Evolutionary conservation across 2,329 filamentous ascomycete genomes (phyloP).

Genomic region (Malbranchea zuffiana): DNA sequence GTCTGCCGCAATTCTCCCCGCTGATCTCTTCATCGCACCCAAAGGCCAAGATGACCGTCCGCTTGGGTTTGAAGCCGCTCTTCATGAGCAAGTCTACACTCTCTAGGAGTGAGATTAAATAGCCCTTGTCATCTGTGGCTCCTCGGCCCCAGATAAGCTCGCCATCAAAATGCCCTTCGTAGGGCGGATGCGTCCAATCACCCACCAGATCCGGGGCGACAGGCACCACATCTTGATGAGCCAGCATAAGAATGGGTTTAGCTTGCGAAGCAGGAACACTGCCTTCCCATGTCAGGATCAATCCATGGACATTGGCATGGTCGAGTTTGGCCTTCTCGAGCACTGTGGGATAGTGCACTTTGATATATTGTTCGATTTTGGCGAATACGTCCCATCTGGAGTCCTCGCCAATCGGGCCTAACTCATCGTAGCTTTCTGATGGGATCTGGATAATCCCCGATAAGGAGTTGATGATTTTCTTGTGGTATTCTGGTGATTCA

Average conservation of each 20-base stretch:
- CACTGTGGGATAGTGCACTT: conserved; percentile 40
- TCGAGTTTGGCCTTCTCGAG: conserved; percentile 40
- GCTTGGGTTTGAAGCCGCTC: conserved; percentile 42
- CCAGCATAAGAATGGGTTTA: conserved; percentile 50
- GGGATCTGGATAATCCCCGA: conserved; percentile 37
- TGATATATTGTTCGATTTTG: conserved; percentile 40
- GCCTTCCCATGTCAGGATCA: conserved; percentile 50
- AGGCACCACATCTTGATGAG: conserved; percentile 55
- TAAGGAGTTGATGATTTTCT: conserved; percentile 14
- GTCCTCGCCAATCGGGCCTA: conserved; percentile 45
- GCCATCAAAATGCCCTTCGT: conserved; percentile 48
- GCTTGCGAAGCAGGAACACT: conserved; percentile 26
- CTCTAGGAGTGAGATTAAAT: conserved; percentile 47
- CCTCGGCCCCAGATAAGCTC: conserved; percentile 52
- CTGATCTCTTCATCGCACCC: conserved; percentile 55
- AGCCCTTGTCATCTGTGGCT: conserved; percentile 50
- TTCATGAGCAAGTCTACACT: conserved; percentile 46
- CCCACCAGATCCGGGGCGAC: conserved; percentile 40
- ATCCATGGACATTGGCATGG: conserved; percentile 48
- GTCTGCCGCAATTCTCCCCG: conserved; percentile 41
- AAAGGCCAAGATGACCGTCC: conserved; percentile 49
- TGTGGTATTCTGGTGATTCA: conserved; percentile 11
- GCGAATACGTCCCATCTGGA: conserved; percentile 48
- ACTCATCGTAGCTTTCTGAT: conserved; percentile 44
- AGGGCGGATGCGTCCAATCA: conserved; percentile 52